These are phyloP conservation scores for Anthracocystis setariae DNA, from an alignment of 1,284 basidiomycete species.

Conservation along the genomic window DNA sequence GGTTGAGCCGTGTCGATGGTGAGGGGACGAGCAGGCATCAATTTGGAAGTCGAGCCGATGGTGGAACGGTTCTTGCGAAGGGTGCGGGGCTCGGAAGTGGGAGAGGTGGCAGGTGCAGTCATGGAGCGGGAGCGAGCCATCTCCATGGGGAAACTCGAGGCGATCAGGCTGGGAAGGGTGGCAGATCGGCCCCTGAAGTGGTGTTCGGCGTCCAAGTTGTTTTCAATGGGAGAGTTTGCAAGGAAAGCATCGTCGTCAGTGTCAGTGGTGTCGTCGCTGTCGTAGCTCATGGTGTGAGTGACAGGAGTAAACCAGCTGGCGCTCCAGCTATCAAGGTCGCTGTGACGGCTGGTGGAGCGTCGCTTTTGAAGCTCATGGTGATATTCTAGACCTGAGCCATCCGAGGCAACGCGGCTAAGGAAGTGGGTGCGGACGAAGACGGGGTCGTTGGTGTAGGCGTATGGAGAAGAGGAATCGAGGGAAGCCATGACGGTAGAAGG, in stretches of 20 bases:
- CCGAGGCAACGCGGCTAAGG: conserved; percentile 44
- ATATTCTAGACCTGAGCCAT: conserved; percentile 39
- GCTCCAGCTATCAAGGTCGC: conserved; percentile 34
- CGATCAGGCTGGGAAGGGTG: conserved; percentile 18
- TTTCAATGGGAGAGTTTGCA: background rate
- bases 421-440: conserved; percentile 48
- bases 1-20: conserved; percentile 52
- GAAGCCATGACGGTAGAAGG: conserved; percentile 27
- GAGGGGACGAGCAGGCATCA: conserved; percentile 46
- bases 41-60: conserved; percentile 15
- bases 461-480: conserved; percentile 21
- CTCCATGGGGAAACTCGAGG: conserved; percentile 10
- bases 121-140: conserved; percentile 29
- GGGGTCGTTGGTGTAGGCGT: conserved; percentile 36
- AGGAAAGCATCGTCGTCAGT: conserved; percentile 26
- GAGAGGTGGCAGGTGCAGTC: conserved; percentile 19
- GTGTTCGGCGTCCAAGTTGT: conserved; percentile 1
- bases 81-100: conserved; percentile 11
- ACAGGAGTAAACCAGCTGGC: conserved; percentile 40
- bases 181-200: conserved; percentile 26
- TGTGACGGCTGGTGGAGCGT: conserved; percentile 31
- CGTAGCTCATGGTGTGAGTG: conserved; percentile 24
- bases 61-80: conserved; percentile 21
- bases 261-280: conserved; percentile 36
- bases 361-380: conserved; percentile 36